Conservation (phyloP, 2,329 filamentous ascomycete species). For the Periconia macrospinosa region DNA sequence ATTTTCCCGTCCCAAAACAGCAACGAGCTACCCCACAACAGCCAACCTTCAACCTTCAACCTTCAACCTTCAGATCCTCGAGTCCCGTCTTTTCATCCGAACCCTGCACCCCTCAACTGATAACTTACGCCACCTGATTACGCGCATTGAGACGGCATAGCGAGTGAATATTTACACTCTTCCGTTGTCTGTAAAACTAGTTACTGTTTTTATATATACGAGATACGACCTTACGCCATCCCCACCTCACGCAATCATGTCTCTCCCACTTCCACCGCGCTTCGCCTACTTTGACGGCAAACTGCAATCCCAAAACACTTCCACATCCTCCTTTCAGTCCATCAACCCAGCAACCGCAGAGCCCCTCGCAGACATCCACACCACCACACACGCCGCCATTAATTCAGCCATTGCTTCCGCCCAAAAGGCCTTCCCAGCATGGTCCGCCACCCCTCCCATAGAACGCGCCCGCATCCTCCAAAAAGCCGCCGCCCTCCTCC, state of each 20-base stretch:
- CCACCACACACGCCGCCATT: slow-evolving; percentile 67
- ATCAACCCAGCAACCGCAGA: slow-evolving; percentile 73
- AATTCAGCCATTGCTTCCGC: slow-evolving; percentile 74
- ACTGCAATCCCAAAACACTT: slow-evolving; percentile 59
- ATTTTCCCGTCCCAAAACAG: background rate
- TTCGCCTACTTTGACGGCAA: slow-evolving; percentile 78
- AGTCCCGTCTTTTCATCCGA: background rate
- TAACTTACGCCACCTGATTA: background rate
- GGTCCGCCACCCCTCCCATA: slow-evolving; percentile 75
- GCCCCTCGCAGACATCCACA: slow-evolving; percentile 71
- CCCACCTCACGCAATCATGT: slow-evolving; percentile 16
- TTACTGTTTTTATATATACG: background rate
- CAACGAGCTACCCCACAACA: background rate
- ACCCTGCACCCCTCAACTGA: background rate
- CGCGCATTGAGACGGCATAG: no score
- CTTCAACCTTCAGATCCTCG: background rate
- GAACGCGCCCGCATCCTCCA: slow-evolving; percentile 77
- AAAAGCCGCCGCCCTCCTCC: slow-evolving; percentile 72
- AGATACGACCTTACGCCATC: no score
- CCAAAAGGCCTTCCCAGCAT: slow-evolving; percentile 69
- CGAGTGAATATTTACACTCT: no score
- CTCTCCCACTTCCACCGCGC: slow-evolving; percentile 53
- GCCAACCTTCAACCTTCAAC: background rate
- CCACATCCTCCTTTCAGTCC: slow-evolving; percentile 67
- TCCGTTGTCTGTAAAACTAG: no score